These are phyloP conservation scores for Selenicereus undatus DNA, from an alignment of 148 eudicot genomes.

Conservation along the genomic window DNA sequence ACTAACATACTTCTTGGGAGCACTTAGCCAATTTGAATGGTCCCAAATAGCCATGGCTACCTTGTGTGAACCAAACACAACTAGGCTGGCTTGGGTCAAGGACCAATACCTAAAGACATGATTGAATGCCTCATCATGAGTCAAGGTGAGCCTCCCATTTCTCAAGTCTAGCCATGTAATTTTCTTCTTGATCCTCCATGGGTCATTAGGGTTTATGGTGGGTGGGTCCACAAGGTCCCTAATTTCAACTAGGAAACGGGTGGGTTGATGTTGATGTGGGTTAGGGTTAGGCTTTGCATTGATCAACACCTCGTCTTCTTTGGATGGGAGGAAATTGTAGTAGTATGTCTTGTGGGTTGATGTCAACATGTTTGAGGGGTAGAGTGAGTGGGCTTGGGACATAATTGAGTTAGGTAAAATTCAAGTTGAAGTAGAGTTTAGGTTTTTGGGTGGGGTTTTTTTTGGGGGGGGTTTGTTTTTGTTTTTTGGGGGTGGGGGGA, in stretches of 20 bases:
- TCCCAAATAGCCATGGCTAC: neutral
- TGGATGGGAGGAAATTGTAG: constrained; percentile 10
- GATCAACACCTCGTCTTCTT: neutral
- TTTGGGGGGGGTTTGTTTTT: neutral
- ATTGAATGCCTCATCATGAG: constrained; percentile 1
- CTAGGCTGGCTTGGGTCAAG: neutral
- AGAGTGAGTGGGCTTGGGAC: neutral
- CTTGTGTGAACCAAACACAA: neutral
- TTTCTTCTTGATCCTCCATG: constrained; percentile 9
- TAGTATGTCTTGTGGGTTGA: constrained; percentile 10
- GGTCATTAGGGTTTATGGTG: neutral
- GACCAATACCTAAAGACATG: constrained; percentile 16
- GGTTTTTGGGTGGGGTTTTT: neutral
- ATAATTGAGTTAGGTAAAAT: neutral
- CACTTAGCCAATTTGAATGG: neutral
- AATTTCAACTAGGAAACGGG: neutral
- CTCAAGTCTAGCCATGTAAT: neutral
- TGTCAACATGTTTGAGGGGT: constrained; percentile 7
- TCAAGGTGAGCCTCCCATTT: constrained; percentile 9
- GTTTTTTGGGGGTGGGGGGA: neutral
- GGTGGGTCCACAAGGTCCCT: constrained; percentile 1
- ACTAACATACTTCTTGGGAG: neutral
- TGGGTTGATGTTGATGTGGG: neutral
- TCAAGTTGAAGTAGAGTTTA: neutral
- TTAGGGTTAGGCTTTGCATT: neutral